Evolutionary conservation across 495 filamentous ascomycete species (phyloP).

Genomic region (Lineolata rhizophorae): DNA sequence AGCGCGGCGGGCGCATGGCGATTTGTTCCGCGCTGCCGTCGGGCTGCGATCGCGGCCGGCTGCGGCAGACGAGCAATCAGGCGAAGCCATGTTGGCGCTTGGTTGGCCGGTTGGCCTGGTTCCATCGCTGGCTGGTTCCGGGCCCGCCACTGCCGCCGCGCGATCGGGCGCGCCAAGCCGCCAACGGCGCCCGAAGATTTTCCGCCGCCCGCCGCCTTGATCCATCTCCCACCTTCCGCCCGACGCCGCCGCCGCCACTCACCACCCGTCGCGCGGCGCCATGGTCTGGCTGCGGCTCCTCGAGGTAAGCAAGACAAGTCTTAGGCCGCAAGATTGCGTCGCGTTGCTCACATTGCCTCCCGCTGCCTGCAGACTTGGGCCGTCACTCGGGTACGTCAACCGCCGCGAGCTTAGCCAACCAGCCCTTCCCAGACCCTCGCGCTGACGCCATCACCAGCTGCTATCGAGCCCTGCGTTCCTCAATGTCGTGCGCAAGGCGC

Average conservation of each 20-base stretch:
- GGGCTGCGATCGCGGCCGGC: too few relatives aligned
- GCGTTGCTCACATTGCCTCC: background rate
- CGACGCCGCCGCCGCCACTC: background rate
- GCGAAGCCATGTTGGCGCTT: background rate
- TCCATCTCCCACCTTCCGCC: background rate
- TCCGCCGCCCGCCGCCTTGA: too few relatives aligned
- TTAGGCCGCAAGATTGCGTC: background rate
- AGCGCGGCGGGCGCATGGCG: too few relatives aligned
- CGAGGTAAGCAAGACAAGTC: constrained; percentile 2
- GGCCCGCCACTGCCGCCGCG: background rate
- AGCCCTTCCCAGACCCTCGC: background rate
- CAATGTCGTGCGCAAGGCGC: constrained; percentile 12
- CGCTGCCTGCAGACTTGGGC: constrained; percentile 2
- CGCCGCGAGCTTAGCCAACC: background rate
- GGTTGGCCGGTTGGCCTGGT: background rate
- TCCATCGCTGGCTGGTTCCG: background rate
- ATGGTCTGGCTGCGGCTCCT: constrained; percentile 7
- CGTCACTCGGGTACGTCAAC: constrained; percentile 2
- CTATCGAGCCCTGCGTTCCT: constrained; percentile 15
- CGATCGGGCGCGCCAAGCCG: background rate
- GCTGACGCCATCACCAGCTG: constrained; percentile 6
- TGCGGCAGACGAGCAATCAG: too few relatives aligned
- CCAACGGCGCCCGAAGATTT: too few relatives aligned
- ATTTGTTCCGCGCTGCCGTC: too few relatives aligned
- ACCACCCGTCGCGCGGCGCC: background rate